phyloP scores from a whole-genome alignment of 2,329 filamentous ascomycete species.

The Pestalotiopsis sp. region DNA sequence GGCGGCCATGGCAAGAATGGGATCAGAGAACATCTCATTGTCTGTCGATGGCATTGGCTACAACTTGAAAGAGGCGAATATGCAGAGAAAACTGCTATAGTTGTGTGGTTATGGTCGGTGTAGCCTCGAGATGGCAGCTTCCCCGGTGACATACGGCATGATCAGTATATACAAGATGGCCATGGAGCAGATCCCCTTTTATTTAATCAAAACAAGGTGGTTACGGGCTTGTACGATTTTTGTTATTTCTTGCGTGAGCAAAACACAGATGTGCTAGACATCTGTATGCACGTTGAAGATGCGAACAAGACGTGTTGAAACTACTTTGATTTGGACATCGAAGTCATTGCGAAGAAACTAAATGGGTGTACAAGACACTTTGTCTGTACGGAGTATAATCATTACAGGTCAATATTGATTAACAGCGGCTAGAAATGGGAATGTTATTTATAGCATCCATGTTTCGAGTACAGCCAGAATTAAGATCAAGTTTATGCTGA shows the following conservation, averaged over 20 bases:
- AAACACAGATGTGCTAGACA: background rate
- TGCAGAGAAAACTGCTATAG: background rate
- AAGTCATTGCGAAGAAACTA: no score
- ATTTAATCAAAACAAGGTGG: conserved; percentile 1
- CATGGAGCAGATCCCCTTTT: background rate
- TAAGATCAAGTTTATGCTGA: no score
- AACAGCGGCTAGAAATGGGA: no score
- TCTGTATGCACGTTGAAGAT: background rate
- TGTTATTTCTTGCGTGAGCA: background rate
- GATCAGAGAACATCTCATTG: background rate
- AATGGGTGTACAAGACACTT: no score
- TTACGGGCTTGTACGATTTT: background rate
- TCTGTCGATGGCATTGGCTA: background rate
- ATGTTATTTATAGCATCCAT: no score
- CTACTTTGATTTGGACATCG: no score
- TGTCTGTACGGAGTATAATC: no score
- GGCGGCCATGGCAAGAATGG: background rate
- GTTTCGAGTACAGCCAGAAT: no score
- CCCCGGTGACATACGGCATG: background rate
- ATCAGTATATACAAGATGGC: conserved; percentile 5
- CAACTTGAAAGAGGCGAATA: background rate
- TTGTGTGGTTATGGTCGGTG: background rate
- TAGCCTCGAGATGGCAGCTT: conserved; percentile 7
- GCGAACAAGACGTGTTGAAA: no score
- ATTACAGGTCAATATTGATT: no score